These are phyloP conservation scores for Delitschia confertaspora DNA, from an alignment of 495 filamentous ascomycete species.

Conservation along the genomic window DNA sequence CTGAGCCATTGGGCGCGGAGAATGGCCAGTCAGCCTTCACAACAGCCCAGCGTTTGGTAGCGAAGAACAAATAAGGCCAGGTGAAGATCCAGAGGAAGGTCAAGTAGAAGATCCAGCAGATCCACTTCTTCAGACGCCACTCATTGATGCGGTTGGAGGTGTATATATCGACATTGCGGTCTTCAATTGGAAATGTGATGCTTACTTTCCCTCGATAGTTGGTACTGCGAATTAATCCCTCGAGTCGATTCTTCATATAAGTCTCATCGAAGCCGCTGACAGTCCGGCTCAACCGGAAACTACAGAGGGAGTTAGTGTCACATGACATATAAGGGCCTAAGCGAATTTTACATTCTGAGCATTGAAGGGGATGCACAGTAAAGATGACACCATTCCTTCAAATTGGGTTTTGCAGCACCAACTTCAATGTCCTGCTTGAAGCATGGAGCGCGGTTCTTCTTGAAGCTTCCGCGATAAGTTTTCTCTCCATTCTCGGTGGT, in stretches of 20 bases:
- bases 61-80: conserved; percentile 56
- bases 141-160: conserved; percentile 46
- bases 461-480: conserved; percentile 29
- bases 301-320: too few species aligned
- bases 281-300: conserved; percentile 42
- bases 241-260: conserved; percentile 38
- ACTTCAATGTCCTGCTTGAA: conserved; percentile 28
- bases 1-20: conserved; percentile 28
- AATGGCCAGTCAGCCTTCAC: conserved; percentile 47
- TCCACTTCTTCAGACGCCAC: conserved; percentile 50
- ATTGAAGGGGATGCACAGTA: conserved; percentile 44
- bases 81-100: conserved; percentile 53
- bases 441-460: conserved; percentile 24
- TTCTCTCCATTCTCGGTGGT: conserved; percentile 29
- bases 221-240: conserved; percentile 43
- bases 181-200: conserved; percentile 45
- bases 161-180: conserved; percentile 44
- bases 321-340: too few species aligned
- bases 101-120: conserved; percentile 50
- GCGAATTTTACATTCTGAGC: conserved; percentile 40
- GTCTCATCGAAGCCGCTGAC: conserved; percentile 46
- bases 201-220: conserved; percentile 51
- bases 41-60: conserved; percentile 54
- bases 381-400: conserved; percentile 49
- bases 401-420: conserved; percentile 12